Conservation (phyloP, 768 basidiomycete genomes). For the Cantharellus anzutake region DNA sequence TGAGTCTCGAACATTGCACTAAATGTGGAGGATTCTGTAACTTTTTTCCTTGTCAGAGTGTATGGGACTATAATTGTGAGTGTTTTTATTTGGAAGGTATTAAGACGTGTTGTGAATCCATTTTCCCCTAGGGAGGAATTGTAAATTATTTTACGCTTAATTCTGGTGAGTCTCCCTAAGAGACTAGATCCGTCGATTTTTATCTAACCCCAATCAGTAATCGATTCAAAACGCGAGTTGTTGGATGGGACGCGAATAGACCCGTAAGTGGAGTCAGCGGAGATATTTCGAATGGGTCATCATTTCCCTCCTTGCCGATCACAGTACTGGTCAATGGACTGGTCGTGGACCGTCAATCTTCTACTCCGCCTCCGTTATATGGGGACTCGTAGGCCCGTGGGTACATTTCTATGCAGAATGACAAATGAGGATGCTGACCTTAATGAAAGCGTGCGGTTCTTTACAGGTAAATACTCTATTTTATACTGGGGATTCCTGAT, state of each 20-base stretch:
- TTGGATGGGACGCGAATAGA: background rate
- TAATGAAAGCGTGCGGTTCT: background rate
- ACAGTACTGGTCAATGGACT: background rate
- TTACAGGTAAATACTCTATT: background rate
- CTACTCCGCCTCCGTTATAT: background rate
- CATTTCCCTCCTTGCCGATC: background rate
- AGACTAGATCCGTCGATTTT: background rate
- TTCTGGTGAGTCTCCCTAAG: background rate
- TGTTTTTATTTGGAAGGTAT: background rate
- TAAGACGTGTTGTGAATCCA: too few species aligned
- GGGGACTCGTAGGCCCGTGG: background rate
- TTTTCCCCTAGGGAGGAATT: background rate
- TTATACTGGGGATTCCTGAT: background rate
- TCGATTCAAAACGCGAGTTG: background rate
- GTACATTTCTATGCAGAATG: background rate
- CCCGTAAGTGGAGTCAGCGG: background rate
- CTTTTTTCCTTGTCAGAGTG: background rate
- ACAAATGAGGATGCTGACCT: too few species aligned
- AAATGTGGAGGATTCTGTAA: background rate
- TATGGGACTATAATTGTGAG: background rate
- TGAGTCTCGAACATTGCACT: background rate
- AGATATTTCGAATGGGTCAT: background rate
- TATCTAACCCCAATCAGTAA: background rate
- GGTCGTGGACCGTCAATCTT: background rate
- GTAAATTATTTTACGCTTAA: conserved; percentile 1